Evolutionary conservation across 2,329 filamentous ascomycete genomes (phyloP).

Genomic region (Cladosporium sp.): DNA sequence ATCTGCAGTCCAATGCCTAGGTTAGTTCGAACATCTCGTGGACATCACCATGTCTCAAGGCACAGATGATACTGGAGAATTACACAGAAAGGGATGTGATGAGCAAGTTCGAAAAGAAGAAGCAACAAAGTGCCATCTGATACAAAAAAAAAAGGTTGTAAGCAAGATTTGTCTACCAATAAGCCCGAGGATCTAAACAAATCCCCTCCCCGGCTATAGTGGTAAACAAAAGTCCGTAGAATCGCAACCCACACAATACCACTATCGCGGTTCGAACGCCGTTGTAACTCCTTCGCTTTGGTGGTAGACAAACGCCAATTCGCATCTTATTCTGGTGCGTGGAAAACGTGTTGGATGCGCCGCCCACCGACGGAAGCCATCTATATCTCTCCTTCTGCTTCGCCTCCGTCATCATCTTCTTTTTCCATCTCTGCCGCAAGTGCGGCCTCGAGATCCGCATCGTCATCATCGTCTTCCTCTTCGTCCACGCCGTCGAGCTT

Average conservation of each 20-base stretch:
- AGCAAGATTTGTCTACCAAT: neutral
- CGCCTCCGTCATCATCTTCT: constrained; percentile 32
- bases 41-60: no score
- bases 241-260: neutral
- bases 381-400: constrained; percentile 3
- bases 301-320: neutral
- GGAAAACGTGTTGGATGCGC: neutral
- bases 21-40: neutral
- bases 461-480: constrained; percentile 20
- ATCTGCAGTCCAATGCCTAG: neutral
- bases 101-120: neutral
- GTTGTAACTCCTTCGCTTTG: constrained; percentile 1
- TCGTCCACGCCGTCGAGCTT: constrained; percentile 24
- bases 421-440: constrained; percentile 42
- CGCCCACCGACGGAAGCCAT: neutral
- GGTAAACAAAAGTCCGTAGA: neutral
- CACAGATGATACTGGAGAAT: no score
- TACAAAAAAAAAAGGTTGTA: constrained; percentile 3
- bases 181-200: neutral
- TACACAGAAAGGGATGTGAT: no score
- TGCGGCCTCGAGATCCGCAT: constrained; percentile 55
- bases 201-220: no score
- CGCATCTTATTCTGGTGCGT: no score
- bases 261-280: neutral
- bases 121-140: constrained; percentile 1